Evolutionary conservation across 352 stramenopile species (phyloP).

Genomic region (Phytopythium oedochilum): DNA sequence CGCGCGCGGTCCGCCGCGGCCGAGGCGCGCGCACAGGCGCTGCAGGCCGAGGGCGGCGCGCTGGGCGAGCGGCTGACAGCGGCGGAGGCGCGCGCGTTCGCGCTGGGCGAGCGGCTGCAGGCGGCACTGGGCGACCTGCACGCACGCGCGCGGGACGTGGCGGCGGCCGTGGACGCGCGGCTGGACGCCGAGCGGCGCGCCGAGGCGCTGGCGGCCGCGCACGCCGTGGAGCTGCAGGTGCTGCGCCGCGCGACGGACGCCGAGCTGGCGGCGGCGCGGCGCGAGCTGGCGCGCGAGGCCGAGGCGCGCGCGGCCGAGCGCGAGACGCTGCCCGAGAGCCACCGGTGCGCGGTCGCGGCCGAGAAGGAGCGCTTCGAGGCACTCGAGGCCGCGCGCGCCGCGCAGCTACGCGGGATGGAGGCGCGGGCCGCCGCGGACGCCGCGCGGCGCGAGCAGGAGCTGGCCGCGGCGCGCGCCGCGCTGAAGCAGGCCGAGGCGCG

Average conservation of each 20-base stretch:
- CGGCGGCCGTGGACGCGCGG: conserved; percentile 40
- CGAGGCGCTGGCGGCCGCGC: conserved; percentile 33
- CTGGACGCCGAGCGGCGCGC: conserved; percentile 43
- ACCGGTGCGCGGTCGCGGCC: conserved; percentile 45
- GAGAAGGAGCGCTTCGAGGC: conserved; percentile 67
- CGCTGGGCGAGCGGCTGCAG: conserved; percentile 61
- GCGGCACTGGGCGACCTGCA: conserved; percentile 61
- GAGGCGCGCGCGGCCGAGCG: conserved; percentile 39
- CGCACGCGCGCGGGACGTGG: conserved; percentile 56
- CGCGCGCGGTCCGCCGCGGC: conserved; percentile 8
- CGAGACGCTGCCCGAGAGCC: conserved; percentile 47
- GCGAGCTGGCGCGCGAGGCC: conserved; percentile 34
- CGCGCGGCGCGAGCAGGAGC: conserved; percentile 31
- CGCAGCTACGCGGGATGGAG: conserved; percentile 57
- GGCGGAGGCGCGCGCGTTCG: conserved; percentile 41
- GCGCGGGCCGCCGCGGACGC: conserved; percentile 32
- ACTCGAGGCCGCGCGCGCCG: conserved; percentile 40
- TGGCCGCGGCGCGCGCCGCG: conserved; percentile 26
- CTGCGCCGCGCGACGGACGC: conserved; percentile 53
- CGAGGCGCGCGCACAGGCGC: conserved; percentile 8
- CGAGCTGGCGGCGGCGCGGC: conserved; percentile 37
- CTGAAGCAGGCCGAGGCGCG: conserved; percentile 44
- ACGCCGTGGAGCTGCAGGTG: conserved; percentile 53
- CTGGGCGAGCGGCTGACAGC: conserved; percentile 15
- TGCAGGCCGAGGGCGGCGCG: conserved; percentile 19